A percentile compares a stretch with the other conserved stretches of the same genome.
phyloP scores from a whole-genome alignment of 2,329 filamentous ascomycete genomes.

The Microdochium nivale region DNA sequence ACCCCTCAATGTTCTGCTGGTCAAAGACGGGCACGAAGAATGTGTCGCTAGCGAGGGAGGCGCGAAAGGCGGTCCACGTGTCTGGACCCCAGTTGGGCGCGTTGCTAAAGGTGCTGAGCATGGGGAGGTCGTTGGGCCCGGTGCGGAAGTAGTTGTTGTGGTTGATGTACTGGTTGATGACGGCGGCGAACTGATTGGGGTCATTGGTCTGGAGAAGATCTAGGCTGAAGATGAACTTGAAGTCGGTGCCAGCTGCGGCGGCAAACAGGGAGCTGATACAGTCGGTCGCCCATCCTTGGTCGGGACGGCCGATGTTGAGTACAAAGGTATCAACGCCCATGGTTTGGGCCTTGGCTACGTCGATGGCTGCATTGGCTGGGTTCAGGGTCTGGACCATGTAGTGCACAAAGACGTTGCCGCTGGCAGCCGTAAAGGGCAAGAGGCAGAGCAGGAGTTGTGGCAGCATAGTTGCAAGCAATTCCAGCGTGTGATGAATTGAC shows the following conservation, averaged over 20 bases:
- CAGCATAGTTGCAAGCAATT: no score
- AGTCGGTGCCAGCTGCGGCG: slow-evolving; percentile 15
- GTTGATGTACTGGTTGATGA: slow-evolving; percentile 14
- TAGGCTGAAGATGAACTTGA: slow-evolving; percentile 28
- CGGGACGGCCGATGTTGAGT: slow-evolving; percentile 21
- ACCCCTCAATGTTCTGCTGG: slow-evolving; percentile 11
- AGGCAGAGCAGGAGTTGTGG: no score
- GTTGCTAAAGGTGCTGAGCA: slow-evolving; percentile 21
- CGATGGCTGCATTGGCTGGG: slow-evolving; percentile 14
- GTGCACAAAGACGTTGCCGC: slow-evolving; percentile 15
- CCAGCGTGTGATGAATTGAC: no score
- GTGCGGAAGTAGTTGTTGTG: slow-evolving; percentile 19
- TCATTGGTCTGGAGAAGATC: slow-evolving; percentile 18
- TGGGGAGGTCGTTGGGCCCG: slow-evolving; percentile 14
- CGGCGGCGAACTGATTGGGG: slow-evolving; percentile 13
- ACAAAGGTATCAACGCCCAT: slow-evolving; percentile 23
- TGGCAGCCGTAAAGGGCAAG: background rate
- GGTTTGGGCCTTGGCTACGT: slow-evolving; percentile 20
- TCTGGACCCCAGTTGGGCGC: slow-evolving; percentile 12
- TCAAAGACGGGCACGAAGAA: slow-evolving; percentile 26
- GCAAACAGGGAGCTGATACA: slow-evolving; percentile 20
- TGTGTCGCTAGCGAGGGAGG: slow-evolving; percentile 13
- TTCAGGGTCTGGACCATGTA: slow-evolving; percentile 15
- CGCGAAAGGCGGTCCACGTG: slow-evolving; percentile 16
- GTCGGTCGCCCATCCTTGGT: slow-evolving; percentile 12